These are phyloP conservation scores for Tricholoma matsutake DNA, from an alignment of 768 basidiomycete species.

Conservation along the genomic window DNA sequence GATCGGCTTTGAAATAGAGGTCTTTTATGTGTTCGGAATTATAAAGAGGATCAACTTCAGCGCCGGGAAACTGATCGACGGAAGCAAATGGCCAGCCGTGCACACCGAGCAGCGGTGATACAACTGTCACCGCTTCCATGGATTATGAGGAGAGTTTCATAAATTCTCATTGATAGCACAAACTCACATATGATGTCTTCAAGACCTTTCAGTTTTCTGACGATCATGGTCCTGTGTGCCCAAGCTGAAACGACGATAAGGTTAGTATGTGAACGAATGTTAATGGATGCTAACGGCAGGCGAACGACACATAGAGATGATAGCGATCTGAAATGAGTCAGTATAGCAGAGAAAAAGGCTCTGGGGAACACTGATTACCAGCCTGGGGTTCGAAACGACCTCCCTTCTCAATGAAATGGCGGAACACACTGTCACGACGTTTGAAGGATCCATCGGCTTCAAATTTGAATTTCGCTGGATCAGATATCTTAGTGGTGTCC, in stretches of 20 bases:
- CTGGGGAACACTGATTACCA: conserved; percentile 40
- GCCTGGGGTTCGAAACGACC: conserved; percentile 59
- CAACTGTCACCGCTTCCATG: conserved; percentile 63
- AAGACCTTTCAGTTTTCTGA: conserved; percentile 87
- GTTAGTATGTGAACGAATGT: background rate
- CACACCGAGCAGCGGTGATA: conserved; percentile 81
- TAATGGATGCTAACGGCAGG: conserved; percentile 60
- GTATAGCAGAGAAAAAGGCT: background rate
- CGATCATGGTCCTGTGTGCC: conserved; percentile 88
- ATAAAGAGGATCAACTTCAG: conserved; percentile 71
- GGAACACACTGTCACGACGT: conserved; percentile 48
- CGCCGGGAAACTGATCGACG: conserved; percentile 62
- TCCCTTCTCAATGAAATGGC: conserved; percentile 47
- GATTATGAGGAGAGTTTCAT: background rate
- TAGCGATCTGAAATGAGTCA: conserved; percentile 61
- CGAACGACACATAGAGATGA: conserved; percentile 83
- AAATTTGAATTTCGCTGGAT: conserved; percentile 53
- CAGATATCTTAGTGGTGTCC: conserved; percentile 39
- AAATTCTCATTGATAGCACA: background rate
- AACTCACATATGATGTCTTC: conserved; percentile 75
- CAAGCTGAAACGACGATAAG: conserved; percentile 53
- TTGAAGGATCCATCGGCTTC: conserved; percentile 68
- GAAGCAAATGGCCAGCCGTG: conserved; percentile 88
- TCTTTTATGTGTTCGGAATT: conserved; percentile 72
- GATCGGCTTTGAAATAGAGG: conserved; percentile 75